A percentile compares a stretch with the other conserved stretches of the same genome.
These are phyloP conservation scores for Sarcodon aspratus DNA, from an alignment of 768 basidiomycete species.

Conservation along the genomic window DNA sequence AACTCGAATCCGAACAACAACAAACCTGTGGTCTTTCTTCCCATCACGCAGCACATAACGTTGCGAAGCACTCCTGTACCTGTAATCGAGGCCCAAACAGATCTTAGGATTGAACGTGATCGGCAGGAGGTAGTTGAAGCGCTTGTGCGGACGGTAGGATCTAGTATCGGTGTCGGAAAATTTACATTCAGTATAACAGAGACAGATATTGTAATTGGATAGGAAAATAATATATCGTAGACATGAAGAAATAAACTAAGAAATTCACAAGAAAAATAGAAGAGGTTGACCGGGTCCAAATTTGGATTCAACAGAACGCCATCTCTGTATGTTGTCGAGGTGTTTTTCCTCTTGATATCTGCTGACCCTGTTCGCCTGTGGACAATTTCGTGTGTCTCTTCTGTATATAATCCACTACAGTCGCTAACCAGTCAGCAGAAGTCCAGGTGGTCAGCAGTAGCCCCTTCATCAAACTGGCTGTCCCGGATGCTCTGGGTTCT, in stretches of 20 bases:
- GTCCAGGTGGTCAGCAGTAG: background rate
- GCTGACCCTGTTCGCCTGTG: too few species aligned
- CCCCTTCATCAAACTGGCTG: background rate
- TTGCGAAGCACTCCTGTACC: conserved; percentile 16
- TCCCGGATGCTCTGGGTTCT: background rate
- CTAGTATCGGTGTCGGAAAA: conserved; percentile 1
- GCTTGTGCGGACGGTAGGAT: background rate
- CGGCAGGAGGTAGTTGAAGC: conserved; percentile 10
- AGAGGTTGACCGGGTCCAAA: too few species aligned
- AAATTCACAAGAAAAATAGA: too few species aligned
- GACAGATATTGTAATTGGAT: too few species aligned
- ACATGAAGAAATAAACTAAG: too few species aligned
- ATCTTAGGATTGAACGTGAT: conserved; percentile 9
- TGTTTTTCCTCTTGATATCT: too few species aligned
- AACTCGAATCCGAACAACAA: conserved; percentile 4
- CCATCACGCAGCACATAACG: conserved; percentile 29
- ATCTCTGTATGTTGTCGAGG: too few species aligned
- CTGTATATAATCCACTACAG: too few species aligned
- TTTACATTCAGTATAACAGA: conserved; percentile 9
- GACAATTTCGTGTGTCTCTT: too few species aligned
- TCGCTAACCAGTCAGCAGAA: too few species aligned
- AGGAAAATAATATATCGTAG: too few species aligned
- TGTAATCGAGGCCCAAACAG: conserved; percentile 1
- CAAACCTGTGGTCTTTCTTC: conserved; percentile 9
- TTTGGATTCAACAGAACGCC: too few species aligned